Base-by-base conservation (phyloP, 208 protist genomes). In the Porcisia deanei region DNA sequence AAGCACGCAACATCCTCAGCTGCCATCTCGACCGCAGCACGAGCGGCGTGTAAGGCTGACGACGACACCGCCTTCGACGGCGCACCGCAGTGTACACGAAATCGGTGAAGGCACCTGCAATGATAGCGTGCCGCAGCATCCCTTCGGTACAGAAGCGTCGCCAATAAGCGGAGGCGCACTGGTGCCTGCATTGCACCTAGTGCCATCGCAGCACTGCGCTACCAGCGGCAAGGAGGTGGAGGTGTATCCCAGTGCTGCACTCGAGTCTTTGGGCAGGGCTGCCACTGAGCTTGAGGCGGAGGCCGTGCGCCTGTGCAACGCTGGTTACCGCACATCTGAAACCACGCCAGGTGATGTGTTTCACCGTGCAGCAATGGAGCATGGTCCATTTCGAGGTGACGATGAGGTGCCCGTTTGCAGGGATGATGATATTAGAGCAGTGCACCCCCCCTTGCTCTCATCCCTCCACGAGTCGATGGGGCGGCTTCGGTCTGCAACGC, bases 401-500 rank as follows among this genome's bases (percentile, higher is more conserved):
- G 47, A 71, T 58, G 66, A 71, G 49, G 43, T 41, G 22, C 2
- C 63, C 4, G 16, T 52, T 22, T 22, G 39, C 7, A 52, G 41
- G 8, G 63, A 30, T 43, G 63, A 7, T 12, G 63, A 67, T 10
- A 34, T 18, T 9, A 52, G 63, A 52, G 34, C 18, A 16, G 63
- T 34, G 18, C 41, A 43, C 22, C 9, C 66, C 37, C 49, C 34
- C 45, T 41, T 25, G n/a, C 6, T 30, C 18, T 57, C 66, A 18
- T 43, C 78, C 45, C 68, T 82, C n/a, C 68, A n/a, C 55, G 41
- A 68, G 54, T 73, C 73, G 0, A 71, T 82, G 49, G 68, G 7
- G 20, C 43, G 30, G n/a, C 78, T 82, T 52, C 72, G 78, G 18
- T 75, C 78, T 47, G 78, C 78, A 30, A 74, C 78, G 55, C 78